A percentile compares a stretch with the other conserved stretches of the same genome.
phyloP scores from a whole-genome alignment of 805 yeast genomes.

The Debaryomyces tyrocola region DNA sequence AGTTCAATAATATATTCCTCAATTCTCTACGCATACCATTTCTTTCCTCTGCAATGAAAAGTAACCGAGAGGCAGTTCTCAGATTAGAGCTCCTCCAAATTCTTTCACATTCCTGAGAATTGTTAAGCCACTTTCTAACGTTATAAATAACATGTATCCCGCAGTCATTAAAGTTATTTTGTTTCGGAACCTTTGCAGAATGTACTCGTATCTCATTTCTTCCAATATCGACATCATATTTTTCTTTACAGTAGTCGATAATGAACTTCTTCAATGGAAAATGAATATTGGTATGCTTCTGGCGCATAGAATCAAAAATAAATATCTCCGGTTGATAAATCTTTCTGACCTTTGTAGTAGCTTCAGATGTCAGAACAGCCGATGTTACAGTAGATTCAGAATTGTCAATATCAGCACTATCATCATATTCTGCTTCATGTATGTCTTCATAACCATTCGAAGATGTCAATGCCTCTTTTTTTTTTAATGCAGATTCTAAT shows the following conservation, averaged over 20 bases:
- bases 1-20: conserved; percentile 20
- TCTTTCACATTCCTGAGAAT: conserved; percentile 47
- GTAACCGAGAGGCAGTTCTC: conserved; percentile 10
- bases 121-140: conserved; percentile 54
- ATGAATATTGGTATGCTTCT: conserved; percentile 51
- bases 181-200: conserved; percentile 69
- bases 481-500: conserved; percentile 10
- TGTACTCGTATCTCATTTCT: conserved; percentile 47
- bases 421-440: background rate
- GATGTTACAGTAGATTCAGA: conserved; percentile 1
- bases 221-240: conserved; percentile 47
- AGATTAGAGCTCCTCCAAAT: conserved; percentile 41
- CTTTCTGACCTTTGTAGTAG: conserved; percentile 1
- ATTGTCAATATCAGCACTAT: conserved; percentile 1
- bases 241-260: conserved; percentile 68
- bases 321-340: conserved; percentile 40
- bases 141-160: conserved; percentile 89
- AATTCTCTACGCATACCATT: conserved; percentile 26
- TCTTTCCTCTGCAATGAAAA: conserved; percentile 30
- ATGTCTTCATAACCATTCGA: conserved; percentile 1
- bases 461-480: conserved; percentile 1
- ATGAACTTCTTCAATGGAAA: conserved; percentile 59
- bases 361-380: background rate
- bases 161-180: conserved; percentile 88
- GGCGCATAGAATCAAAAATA: conserved; percentile 76